Percentiles rank a stretch among this genome's conserved stretches.
Evolutionary conservation across 169 alveolate species (phyloP).

Genomic region (Pseudocohnilembus persalinus): DNA sequence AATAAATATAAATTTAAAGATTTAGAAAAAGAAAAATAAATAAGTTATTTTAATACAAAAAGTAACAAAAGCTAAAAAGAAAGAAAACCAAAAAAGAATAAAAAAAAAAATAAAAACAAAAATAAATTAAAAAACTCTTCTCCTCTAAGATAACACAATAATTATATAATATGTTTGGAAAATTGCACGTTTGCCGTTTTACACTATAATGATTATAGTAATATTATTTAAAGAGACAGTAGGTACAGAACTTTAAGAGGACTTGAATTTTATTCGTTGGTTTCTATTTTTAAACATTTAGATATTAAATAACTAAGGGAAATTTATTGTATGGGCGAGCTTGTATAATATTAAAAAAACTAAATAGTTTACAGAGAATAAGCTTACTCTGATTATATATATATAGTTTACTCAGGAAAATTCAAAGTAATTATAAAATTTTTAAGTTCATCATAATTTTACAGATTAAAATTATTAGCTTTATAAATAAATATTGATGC

Average conservation of each 20-base stretch:
- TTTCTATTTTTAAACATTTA: neutral
- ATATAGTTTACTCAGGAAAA: neutral
- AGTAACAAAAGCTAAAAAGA: too few relatives aligned
- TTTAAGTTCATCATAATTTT: too few relatives aligned
- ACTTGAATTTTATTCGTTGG: neutral
- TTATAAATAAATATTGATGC: too few relatives aligned
- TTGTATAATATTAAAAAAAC: too few relatives aligned
- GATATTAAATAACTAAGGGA: neutral
- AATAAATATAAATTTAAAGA: too few relatives aligned
- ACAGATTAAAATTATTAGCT: too few relatives aligned
- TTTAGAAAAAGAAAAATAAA: too few relatives aligned
- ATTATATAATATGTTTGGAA: neutral
- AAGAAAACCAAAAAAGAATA: too few relatives aligned
- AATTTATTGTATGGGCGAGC: neutral
- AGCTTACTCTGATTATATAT: neutral
- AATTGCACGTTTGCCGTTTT: neutral
- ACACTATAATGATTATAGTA: neutral
- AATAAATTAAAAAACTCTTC: too few relatives aligned
- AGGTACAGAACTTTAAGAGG: neutral
- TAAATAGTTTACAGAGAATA: neutral
- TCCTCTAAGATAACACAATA: too few relatives aligned
- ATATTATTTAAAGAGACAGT: neutral
- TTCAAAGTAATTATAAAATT: neutral
- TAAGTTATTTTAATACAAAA: too few relatives aligned
- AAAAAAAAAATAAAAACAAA: too few relatives aligned